Evolutionary conservation across 2,329 filamentous ascomycete genomes (phyloP).

Genomic region (Graphium sp.): DNA sequence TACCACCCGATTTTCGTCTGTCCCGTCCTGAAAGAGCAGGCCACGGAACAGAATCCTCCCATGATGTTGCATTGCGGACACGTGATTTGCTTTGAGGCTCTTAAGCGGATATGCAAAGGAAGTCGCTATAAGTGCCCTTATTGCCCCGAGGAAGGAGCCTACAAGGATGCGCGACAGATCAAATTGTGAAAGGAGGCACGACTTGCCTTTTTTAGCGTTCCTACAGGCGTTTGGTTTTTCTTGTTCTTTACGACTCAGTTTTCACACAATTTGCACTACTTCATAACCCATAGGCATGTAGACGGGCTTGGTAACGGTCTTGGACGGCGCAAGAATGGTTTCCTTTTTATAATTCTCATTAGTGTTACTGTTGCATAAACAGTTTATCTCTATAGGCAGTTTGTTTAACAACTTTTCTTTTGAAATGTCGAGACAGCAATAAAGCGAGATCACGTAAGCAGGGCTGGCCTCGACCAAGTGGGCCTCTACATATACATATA

Average conservation of each 20-base stretch:
- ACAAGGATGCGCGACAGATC: constrained; percentile 61
- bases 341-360: background rate
- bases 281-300: no score
- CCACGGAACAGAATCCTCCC: constrained; percentile 79
- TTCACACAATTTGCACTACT: no score
- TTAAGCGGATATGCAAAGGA: constrained; percentile 66
- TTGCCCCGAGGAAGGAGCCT: constrained; percentile 69
- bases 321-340: no score
- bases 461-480: no score
- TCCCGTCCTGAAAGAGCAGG: constrained; percentile 91
- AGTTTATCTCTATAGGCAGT: no score
- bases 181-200: constrained; percentile 32
- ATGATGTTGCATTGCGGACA: constrained; percentile 97
- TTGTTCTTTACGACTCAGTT: background rate
- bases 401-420: no score
- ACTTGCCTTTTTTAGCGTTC: background rate
- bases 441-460: no score
- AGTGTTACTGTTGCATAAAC: no score
- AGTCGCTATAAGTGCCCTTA: constrained; percentile 88
- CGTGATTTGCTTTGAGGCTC: constrained; percentile 72
- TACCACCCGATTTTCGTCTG: constrained; percentile 98
- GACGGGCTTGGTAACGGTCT: no score
- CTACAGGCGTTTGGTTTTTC: constrained; percentile 1
- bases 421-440: no score
- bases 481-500: no score